A percentile compares a stretch with the other conserved stretches of the same genome.
phyloP scores from a whole-genome alignment of 2,329 filamentous ascomycete species.

The Falciphora oryzae region DNA sequence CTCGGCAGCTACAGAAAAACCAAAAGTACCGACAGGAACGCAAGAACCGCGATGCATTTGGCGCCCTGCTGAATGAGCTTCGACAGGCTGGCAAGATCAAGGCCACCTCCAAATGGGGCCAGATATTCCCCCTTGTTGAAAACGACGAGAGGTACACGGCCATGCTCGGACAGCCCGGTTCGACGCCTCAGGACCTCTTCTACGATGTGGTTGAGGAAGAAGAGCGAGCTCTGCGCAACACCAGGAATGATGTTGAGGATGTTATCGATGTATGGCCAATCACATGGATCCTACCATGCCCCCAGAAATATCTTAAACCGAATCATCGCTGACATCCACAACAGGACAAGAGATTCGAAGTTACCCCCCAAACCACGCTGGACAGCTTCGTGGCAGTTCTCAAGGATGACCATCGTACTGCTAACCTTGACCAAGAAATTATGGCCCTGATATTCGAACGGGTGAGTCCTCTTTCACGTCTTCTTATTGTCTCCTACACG shows the following conservation, averaged over 20 bases:
- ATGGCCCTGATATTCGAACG: constrained; percentile 79
- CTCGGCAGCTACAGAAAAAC: constrained; percentile 80
- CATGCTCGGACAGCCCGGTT: constrained; percentile 79
- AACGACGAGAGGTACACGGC: constrained; percentile 76
- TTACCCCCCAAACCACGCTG: constrained; percentile 78
- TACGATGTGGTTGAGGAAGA: constrained; percentile 95
- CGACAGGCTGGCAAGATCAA: constrained; percentile 74
- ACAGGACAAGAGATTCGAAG: constrained; percentile 86
- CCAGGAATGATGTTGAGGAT: constrained; percentile 78
- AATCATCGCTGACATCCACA: constrained; percentile 29
- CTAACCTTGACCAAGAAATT: constrained; percentile 76
- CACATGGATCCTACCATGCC: not conserved
- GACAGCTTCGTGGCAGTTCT: constrained; percentile 82
- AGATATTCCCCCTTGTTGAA: constrained; percentile 68
- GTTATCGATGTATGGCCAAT: constrained; percentile 67
- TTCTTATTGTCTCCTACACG: constrained; percentile 6
- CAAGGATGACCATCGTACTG: constrained; percentile 80
- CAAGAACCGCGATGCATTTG: constrained; percentile 77
- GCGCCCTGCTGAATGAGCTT: constrained; percentile 68
- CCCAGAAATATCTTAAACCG: not conserved
- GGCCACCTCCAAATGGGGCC: constrained; percentile 84
- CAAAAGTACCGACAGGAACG: constrained; percentile 76
- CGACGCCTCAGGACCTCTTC: constrained; percentile 84
- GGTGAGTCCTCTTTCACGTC: constrained; percentile 35
- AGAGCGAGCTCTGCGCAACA: constrained; percentile 75